A percentile compares a stretch with the other conserved stretches of the same genome.
Conservation (phyloP, 2,329 filamentous ascomycete species). For the Trichophyton benhamiae region DNA sequence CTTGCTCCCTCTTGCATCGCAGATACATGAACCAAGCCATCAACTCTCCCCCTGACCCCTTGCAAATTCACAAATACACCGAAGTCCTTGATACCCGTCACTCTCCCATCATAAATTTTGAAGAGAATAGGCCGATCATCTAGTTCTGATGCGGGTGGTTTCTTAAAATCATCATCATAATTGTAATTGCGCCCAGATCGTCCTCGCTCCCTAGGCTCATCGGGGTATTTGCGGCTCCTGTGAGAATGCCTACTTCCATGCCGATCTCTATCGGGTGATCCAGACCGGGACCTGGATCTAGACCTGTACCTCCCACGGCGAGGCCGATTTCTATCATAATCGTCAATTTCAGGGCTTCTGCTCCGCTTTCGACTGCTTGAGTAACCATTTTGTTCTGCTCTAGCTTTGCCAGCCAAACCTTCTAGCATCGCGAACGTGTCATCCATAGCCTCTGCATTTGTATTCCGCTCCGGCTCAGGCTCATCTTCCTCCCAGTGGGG, state of each 20-base stretch:
- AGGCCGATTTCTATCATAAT: constrained; percentile 30
- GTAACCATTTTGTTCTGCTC: constrained; percentile 24
- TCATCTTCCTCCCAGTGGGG: constrained; percentile 42
- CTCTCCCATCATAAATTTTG: constrained; percentile 82
- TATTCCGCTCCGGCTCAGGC: constrained; percentile 24
- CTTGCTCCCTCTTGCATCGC: constrained; percentile 72
- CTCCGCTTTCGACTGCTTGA: constrained; percentile 41
- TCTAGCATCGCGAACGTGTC: constrained; percentile 91
- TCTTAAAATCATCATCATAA: constrained; percentile 49
- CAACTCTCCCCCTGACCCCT: constrained; percentile 74
- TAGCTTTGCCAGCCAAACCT: constrained; percentile 58
- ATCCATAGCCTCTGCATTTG: constrained; percentile 59
- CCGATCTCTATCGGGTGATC: constrained; percentile 38
- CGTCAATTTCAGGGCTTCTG: constrained; percentile 40
- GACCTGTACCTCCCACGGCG: constrained; percentile 32
- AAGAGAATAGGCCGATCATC: constrained; percentile 70
- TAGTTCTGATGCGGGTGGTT: constrained; percentile 57
- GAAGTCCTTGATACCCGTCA: constrained; percentile 90
- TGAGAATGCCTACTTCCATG: constrained; percentile 50
- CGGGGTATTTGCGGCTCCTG: constrained; percentile 31
- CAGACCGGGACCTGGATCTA: constrained; percentile 45
- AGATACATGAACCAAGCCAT: constrained; percentile 88
- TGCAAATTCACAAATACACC: constrained; percentile 89
- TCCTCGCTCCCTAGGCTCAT: constrained; percentile 34
- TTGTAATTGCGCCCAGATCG: constrained; percentile 26